phyloP scores from a whole-genome alignment of 305 asterid species.

The Rubia balearica region DNA sequence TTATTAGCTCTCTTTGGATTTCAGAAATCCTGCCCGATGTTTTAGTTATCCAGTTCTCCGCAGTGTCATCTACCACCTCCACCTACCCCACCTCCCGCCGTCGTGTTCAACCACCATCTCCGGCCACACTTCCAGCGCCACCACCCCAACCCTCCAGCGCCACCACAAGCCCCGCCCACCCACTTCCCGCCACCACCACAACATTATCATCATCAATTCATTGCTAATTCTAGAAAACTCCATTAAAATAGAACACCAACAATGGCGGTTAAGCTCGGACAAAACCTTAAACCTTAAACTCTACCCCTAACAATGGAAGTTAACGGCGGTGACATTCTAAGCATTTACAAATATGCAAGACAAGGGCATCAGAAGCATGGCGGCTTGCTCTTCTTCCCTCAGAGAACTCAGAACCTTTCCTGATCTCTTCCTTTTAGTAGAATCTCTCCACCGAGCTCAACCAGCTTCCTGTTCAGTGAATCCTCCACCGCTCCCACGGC shows the following conservation, averaged over 20 bases:
- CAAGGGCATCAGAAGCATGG: constrained; percentile 69
- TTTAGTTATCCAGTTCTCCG: too few relatives aligned
- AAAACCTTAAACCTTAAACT: neutral
- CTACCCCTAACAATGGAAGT: neutral
- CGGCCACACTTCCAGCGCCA: too few relatives aligned
- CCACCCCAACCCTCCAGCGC: too few relatives aligned
- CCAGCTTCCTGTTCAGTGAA: constrained; percentile 48
- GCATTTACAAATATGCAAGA: constrained; percentile 21
- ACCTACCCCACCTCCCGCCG: too few relatives aligned
- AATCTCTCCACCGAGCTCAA: constrained; percentile 40
- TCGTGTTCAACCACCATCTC: too few relatives aligned
- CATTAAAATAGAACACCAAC: neutral
- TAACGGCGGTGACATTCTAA: constrained; percentile 36
- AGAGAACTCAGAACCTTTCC: constrained; percentile 45
- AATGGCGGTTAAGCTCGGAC: neutral
- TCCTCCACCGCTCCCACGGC: constrained; percentile 19
- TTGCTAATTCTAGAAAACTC: neutral
- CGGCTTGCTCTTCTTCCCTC: constrained; percentile 83
- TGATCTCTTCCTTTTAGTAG: constrained; percentile 35
- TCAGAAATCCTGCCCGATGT: too few relatives aligned
- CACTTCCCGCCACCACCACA: neutral
- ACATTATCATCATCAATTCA: neutral
- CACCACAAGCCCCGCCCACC: too few relatives aligned
- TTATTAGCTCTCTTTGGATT: too few relatives aligned
- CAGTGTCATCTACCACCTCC: too few relatives aligned